Conservation (phyloP, 1,139 yeast genomes). For the Scheffersomyces segobiensis region DNA sequence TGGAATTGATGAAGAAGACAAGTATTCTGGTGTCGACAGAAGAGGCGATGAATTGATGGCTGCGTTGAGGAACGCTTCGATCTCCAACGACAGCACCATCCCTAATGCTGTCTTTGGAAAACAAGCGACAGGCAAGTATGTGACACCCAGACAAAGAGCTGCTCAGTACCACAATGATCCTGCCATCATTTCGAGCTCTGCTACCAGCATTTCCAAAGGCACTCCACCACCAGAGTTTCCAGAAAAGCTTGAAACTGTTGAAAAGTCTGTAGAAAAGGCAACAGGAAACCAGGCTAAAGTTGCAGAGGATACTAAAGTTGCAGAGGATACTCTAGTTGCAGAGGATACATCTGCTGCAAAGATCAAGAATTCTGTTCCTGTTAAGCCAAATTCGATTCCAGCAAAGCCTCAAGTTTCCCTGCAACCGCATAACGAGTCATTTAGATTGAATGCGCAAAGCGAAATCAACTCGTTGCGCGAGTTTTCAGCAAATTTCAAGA, state of each 20-base stretch:
- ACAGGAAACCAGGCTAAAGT: background rate
- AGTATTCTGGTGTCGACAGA: slow-evolving; percentile 81
- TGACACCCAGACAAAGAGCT: slow-evolving; percentile 68
- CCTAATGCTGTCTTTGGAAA: background rate
- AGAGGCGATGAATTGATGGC: slow-evolving; percentile 69
- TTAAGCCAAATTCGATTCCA: slow-evolving; percentile 34
- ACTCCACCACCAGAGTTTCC: background rate
- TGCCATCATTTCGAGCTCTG: slow-evolving; percentile 65
- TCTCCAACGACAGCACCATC: slow-evolving; percentile 10
- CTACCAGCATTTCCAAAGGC: slow-evolving; percentile 18
- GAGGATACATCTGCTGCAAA: slow-evolving; percentile 3
- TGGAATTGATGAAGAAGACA: slow-evolving; percentile 93
- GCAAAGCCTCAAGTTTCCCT: slow-evolving; percentile 31
- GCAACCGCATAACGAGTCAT: slow-evolving; percentile 32
- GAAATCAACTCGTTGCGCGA: slow-evolving; percentile 80
- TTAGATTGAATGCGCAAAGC: slow-evolving; percentile 56
- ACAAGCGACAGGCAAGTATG: slow-evolving; percentile 38
- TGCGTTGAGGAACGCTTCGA: slow-evolving; percentile 45
- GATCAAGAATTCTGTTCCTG: slow-evolving; percentile 22
- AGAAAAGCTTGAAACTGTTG: background rate
- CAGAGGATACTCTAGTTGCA: slow-evolving; percentile 3
- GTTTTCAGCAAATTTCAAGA: slow-evolving; percentile 80
- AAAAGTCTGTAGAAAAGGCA: background rate
- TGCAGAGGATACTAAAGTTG: slow-evolving; percentile 1
- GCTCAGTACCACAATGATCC: slow-evolving; percentile 73